These are phyloP conservation scores for Lycium ferocissimum DNA, from an alignment of 257 asterid species.

Conservation along the genomic window DNA sequence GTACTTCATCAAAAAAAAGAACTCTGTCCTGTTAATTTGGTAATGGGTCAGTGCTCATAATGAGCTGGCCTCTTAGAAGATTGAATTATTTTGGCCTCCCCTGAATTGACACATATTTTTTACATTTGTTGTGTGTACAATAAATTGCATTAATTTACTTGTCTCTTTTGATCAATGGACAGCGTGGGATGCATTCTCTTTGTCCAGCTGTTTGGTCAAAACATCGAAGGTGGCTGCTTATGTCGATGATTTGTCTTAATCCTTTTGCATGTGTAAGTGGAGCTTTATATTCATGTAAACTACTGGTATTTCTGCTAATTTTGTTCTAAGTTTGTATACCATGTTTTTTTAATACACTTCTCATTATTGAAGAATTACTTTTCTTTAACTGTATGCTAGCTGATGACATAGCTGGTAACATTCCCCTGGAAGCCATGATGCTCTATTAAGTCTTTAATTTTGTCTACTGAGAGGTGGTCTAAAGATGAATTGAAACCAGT, in stretches of 20 bases:
- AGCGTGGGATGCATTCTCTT: constrained; percentile 95
- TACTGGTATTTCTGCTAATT: constrained; percentile 19
- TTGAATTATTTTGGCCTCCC: not conserved
- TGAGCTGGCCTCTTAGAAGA: not conserved
- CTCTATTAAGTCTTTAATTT: not conserved
- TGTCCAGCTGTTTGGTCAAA: constrained; percentile 99
- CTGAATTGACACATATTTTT: not conserved
- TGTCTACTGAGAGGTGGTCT: not conserved
- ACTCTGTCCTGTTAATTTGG: not conserved
- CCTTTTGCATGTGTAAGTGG: constrained; percentile 90
- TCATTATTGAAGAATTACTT: constrained; percentile 18
- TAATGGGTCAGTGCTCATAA: not conserved
- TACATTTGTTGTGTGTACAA: not conserved
- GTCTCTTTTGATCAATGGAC: constrained; percentile 40
- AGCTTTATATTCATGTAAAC: constrained; percentile 9
- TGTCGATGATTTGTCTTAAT: constrained; percentile 97
- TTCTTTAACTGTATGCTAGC: constrained; percentile 2
- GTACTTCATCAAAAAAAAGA: too few relatives aligned
- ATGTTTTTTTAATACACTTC: not conserved
- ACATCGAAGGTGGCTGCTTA: constrained; percentile 96
- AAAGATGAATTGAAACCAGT: not conserved
- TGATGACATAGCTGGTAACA: not conserved
- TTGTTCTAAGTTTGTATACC: not conserved
- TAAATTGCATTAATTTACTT: not conserved
- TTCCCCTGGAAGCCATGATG: not conserved